These are phyloP conservation scores for Periconia macrospinosa DNA, from an alignment of 2,329 filamentous ascomycete genomes.

Conservation along the genomic window DNA sequence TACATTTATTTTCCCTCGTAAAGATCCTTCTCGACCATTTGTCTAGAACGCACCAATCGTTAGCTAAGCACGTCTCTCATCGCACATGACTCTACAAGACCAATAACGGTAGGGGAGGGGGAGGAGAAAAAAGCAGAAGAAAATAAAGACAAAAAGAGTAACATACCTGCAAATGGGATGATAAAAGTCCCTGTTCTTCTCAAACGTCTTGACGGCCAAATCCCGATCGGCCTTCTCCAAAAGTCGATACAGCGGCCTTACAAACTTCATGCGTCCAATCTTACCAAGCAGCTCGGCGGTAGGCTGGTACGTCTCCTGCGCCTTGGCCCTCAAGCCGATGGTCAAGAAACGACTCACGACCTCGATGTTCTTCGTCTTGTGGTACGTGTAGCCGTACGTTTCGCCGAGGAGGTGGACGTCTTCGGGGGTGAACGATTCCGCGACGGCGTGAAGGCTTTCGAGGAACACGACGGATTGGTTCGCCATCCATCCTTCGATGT, in stretches of 20 bases:
- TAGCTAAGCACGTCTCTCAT: conserved; percentile 1
- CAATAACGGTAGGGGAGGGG: not conserved
- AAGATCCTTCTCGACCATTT: conserved; percentile 84
- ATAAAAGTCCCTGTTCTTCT: conserved; percentile 88
- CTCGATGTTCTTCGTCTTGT: conserved; percentile 81
- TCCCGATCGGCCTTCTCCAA: conserved; percentile 74
- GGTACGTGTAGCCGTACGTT: conserved; percentile 65
- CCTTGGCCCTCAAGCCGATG: conserved; percentile 75
- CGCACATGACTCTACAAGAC: not conserved
- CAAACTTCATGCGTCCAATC: conserved; percentile 97
- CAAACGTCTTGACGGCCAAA: conserved; percentile 79
- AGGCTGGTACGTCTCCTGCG: conserved; percentile 68
- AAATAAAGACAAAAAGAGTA: not conserved
- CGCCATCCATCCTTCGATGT: conserved; percentile 74
- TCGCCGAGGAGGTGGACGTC: conserved; percentile 73
- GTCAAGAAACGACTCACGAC: conserved; percentile 78
- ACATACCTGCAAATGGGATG: conserved; percentile 79
- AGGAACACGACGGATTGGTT: conserved; percentile 94
- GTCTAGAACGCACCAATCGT: conserved; percentile 10
- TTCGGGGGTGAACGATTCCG: conserved; percentile 63
- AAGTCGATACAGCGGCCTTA: conserved; percentile 78
- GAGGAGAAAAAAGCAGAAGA: not conserved
- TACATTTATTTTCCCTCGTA: conserved; percentile 29
- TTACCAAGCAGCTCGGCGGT: conserved; percentile 74
- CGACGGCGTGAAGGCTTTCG: conserved; percentile 72